Evolutionary conservation across 768 basidiomycete genomes (phyloP), one percentile per base, ranked within the genome.

Genomic region (Paxillus involutus): DNA sequence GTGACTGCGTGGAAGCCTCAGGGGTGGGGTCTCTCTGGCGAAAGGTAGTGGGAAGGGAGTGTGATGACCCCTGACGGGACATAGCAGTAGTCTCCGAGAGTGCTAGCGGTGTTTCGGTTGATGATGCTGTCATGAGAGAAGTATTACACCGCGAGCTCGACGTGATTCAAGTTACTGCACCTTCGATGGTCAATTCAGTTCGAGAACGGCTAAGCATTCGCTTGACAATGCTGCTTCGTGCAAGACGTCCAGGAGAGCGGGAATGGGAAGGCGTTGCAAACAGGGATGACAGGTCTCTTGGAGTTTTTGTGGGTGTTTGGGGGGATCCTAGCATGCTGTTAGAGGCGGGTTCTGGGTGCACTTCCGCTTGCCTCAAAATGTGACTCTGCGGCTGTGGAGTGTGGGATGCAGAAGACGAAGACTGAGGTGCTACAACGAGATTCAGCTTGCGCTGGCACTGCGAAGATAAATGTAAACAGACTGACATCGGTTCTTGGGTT

Each of bases 121-220:
- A 40, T 7, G 62, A 42, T 8, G 45, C 57, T 24, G 52, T 58
- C 59, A 19, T 32, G 12, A 24, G 17, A 26, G 17, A n/a, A 16
- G 26, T 19, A 17, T 51, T 33, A 49, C 16, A 37, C 44, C 3
- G 5, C 6, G 44, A 21, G 3, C 16, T 37, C 17, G 3, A 17
- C 7, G 6, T 9, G 21, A 26, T 45, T 26, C 16, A 16, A 24
- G 2, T 6, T 6, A 42, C 17, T 8, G 2, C 9, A 63, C 63
- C 48, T 56, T 74, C 74, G 45, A 81, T 62, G 5, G 78, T 80
- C 1, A 83, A 74, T 26, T 87, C 86, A 0, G 88, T 89, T 52
- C 76, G 80, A 12, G 86, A 84, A 1, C 88, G 79, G 9, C 79
- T 78, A 1, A 90, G 80, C 88, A 91, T 91, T 19, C 88, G 84